Evolutionary conservation across 2,329 filamentous ascomycete genomes (phyloP).

Genomic region (Talaromyces piceae): DNA sequence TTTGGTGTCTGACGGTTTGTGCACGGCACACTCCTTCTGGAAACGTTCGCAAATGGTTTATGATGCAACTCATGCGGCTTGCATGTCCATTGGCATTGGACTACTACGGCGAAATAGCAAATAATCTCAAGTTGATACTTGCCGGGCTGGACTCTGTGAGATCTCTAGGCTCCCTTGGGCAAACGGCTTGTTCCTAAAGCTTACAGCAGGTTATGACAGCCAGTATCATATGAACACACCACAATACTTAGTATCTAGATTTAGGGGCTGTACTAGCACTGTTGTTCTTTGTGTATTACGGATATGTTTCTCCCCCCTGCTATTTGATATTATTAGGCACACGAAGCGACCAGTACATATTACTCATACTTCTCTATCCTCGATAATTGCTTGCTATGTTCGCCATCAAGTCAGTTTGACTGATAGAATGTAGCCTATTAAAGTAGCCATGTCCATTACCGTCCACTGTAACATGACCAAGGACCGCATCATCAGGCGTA

Average conservation of each 20-base stretch:
- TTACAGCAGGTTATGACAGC: no score
- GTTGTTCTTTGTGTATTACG: no score
- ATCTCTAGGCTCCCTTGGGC: background rate
- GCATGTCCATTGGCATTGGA: conserved; percentile 14
- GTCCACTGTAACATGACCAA: conserved; percentile 23
- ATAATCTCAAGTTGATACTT: conserved; percentile 12
- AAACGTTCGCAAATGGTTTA: conserved; percentile 14
- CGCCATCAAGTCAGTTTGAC: conserved; percentile 9
- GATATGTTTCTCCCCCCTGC: no score
- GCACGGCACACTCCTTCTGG: conserved; percentile 11
- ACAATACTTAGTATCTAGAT: no score
- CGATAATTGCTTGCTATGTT: background rate
- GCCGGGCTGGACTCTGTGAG: conserved; percentile 11
- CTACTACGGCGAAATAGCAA: conserved; percentile 7
- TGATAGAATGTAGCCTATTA: conserved; percentile 22
- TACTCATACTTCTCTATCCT: no score
- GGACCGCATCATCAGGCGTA: conserved; percentile 26
- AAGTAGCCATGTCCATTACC: conserved; percentile 20
- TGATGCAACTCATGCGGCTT: conserved; percentile 16
- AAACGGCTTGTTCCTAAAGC: background rate
- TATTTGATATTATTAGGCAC: background rate
- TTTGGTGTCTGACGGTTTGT: conserved; percentile 16
- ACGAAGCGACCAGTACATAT: no score
- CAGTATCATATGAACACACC: no score
- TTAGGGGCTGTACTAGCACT: no score